Evolutionary conservation across 257 asterid genomes (phyloP).

Genomic region (Solanum phureja): DNA sequence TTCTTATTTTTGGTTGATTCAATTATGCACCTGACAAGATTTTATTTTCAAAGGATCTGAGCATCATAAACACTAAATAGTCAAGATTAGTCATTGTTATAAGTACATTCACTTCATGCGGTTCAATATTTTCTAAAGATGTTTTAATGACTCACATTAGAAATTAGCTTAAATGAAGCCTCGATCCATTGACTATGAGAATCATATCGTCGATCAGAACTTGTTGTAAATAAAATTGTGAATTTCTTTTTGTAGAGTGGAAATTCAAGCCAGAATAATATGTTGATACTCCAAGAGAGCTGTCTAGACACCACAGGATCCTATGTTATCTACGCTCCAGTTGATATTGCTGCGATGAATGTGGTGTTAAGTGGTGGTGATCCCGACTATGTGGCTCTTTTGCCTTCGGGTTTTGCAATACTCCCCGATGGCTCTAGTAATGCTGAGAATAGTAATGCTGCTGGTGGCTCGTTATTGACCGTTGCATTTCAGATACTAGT

Average conservation of each 20-base stretch:
- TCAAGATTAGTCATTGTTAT: neutral
- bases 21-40: neutral
- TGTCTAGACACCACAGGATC: conserved; percentile 32
- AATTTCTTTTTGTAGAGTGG: conserved; percentile 19
- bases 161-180: neutral
- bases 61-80: neutral
- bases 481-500: conserved; percentile 54
- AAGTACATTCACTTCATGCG: neutral
- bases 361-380: conserved; percentile 43
- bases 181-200: neutral
- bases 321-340: conserved; percentile 43
- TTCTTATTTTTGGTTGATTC: neutral
- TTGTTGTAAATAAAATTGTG: neutral
- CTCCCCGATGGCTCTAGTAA: conserved; percentile 38
- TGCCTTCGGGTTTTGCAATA: conserved; percentile 54
- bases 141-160: neutral
- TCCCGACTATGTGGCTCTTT: conserved; percentile 42
- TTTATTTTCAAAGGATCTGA: neutral
- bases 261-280: conserved; percentile 44
- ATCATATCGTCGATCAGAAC: neutral
- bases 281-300: conserved; percentile 45
- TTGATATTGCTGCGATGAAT: conserved; percentile 36
- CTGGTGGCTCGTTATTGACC: conserved; percentile 34
- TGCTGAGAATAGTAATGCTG: conserved; percentile 14
- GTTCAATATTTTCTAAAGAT: neutral